Evolutionary conservation across 1,284 basidiomycete genomes (phyloP), one percentile per base, ranked within the genome.

Genomic region (Ustilago cynodontis): DNA sequence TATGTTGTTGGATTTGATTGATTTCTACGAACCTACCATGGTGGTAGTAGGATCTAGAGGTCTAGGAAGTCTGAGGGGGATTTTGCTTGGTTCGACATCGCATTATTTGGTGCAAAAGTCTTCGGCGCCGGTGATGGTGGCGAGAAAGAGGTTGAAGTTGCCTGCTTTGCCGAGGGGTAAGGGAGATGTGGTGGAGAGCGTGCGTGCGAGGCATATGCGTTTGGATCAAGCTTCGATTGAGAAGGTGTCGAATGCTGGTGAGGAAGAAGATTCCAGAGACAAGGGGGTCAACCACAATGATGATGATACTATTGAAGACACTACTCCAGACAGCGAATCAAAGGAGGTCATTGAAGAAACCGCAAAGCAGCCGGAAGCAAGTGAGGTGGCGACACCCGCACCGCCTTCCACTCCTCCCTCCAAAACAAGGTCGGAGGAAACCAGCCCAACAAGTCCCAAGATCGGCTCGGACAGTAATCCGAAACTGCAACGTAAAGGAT

Each of bases 21-120:
- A 98, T 85, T 92, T 93, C 83, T 89, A 92, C 58, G 92, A 95
- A 72, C 96, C 96, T 1, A 92, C 92, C 3, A 94, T 98, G 92
- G 89, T 96, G 29, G 95, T 99, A 60, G 95, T 98, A 10, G 96
- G 96, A 6, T 96, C 94, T 20, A 91, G 96, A 65, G 96, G 96
- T 68, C 82, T 97, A 31, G 91, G 93, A 26, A 92, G 94, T 80
- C 87, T 98, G 63, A 96, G 96, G 85, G 95, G 95, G 26, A 96
- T 98, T 82, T 89, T 98, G 7, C 91, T 98, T 39, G 95, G 95
- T n/a, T 96, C 94, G 3, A 98, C 95, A 0, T 96, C 94, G 3
- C 94, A 98, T 86, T 99, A 99, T 86, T 91, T 98, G 55, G 94
- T 98, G 49, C 94, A 94, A 87, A 94, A 94, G 87, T 93, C 91